Evolutionary conservation across 1,284 basidiomycete species (phyloP).

Genomic region (Malassezia japonica): DNA sequence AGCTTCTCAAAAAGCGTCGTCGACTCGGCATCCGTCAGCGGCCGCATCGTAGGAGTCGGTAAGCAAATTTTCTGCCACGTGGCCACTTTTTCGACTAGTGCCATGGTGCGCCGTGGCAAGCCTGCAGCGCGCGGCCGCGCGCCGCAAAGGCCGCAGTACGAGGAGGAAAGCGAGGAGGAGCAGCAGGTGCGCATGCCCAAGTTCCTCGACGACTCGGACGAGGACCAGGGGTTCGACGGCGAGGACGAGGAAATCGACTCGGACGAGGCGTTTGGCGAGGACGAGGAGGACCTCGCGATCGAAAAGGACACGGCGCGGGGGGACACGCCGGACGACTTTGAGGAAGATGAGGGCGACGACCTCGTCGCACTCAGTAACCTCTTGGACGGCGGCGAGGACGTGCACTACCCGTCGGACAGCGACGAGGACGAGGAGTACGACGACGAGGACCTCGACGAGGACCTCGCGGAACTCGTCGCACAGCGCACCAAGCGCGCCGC

Average conservation of each 20-base stretch:
- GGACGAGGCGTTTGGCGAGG: conserved; percentile 45
- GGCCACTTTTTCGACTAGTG: neutral
- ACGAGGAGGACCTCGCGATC: conserved; percentile 35
- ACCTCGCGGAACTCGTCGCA: conserved; percentile 8
- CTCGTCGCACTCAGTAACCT: conserved; percentile 40
- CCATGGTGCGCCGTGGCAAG: neutral
- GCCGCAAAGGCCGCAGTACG: neutral
- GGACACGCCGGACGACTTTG: conserved; percentile 21
- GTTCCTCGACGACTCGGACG: conserved; percentile 30
- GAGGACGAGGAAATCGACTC: conserved; percentile 46
- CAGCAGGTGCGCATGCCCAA: conserved; percentile 18
- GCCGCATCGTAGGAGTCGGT: conserved; percentile 47
- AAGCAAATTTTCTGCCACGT: conserved; percentile 3
- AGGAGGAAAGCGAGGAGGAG: neutral
- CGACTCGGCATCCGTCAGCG: conserved; percentile 48
- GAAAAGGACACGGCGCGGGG: neutral
- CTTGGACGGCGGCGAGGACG: conserved; percentile 31
- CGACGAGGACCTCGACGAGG: conserved; percentile 10
- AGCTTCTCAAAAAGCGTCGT: conserved; percentile 73
- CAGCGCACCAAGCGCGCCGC: conserved; percentile 2
- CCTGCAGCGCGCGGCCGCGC: neutral
- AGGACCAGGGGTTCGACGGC: conserved; percentile 25
- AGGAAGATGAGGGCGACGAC: conserved; percentile 28
- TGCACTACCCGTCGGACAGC: conserved; percentile 12
- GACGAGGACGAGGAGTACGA: conserved; percentile 16